phyloP scores from a whole-genome alignment of 495 filamentous ascomycete species.

The Neurospora sp. region DNA sequence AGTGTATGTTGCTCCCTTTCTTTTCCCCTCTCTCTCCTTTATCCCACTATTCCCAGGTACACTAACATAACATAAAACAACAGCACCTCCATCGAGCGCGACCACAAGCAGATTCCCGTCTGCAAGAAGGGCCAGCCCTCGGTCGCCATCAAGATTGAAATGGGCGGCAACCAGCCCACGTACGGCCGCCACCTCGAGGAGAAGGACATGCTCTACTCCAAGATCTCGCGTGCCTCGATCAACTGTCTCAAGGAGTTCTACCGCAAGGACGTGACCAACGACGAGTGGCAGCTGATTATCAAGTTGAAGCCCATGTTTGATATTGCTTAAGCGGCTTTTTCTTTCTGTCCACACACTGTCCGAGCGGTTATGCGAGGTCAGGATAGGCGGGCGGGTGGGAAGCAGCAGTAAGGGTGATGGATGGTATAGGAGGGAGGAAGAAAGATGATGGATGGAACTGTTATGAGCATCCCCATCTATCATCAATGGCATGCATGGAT shows the following conservation, averaged over 20 bases:
- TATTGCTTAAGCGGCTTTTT: slow-evolving; percentile 37
- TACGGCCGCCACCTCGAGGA: slow-evolving; percentile 97
- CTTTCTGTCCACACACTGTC: neutral
- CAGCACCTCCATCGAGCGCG: slow-evolving; percentile 88
- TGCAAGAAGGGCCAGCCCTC: slow-evolving; percentile 96
- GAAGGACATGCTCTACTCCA: slow-evolving; percentile 76
- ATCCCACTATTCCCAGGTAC: neutral
- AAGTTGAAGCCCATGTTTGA: slow-evolving; percentile 93
- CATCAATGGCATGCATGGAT: neutral
- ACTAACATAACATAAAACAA: neutral
- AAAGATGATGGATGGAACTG: neutral
- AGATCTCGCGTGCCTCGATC: slow-evolving; percentile 79
- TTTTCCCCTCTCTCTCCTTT: slow-evolving; percentile 3
- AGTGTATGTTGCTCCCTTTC: slow-evolving; percentile 62
- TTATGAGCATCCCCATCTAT: neutral
- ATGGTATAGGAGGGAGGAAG: neutral
- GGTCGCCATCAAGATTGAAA: slow-evolving; percentile 95
- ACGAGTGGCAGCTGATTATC: slow-evolving; percentile 87
- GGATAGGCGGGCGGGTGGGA: neutral
- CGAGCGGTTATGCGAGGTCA: neutral
- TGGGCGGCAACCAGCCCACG: slow-evolving; percentile 81
- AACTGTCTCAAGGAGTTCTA: slow-evolving; percentile 97
- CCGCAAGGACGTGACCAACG: slow-evolving; percentile 76
- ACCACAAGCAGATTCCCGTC: slow-evolving; percentile 85
- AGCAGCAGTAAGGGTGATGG: neutral